Evolutionary conservation across 176 grass and related monocot species (phyloP).

Genomic region (Avena sativa): DNA sequence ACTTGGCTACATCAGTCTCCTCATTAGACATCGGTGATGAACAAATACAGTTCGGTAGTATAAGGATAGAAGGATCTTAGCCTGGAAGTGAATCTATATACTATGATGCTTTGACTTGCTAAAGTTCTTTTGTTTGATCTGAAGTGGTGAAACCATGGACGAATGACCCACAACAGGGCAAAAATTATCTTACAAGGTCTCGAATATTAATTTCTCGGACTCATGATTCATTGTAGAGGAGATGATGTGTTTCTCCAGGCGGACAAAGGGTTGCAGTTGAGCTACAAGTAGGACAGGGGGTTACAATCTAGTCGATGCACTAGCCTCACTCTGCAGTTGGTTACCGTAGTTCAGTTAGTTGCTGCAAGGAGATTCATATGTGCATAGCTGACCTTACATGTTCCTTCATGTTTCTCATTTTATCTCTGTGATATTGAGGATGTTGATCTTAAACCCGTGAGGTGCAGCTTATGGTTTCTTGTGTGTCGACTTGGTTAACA

Average conservation of each 20-base stretch:
- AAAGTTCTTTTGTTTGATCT: slow-evolving; percentile 26
- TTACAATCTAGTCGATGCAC: slow-evolving; percentile 28
- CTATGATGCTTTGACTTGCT: slow-evolving; percentile 7
- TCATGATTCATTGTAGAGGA: slow-evolving; percentile 44
- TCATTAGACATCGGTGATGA: slow-evolving; percentile 39
- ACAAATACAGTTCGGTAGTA: slow-evolving; percentile 20
- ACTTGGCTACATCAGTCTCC: slow-evolving; percentile 44
- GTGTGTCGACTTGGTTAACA: slow-evolving; percentile 36
- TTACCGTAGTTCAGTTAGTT: slow-evolving; percentile 5
- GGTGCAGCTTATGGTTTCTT: neutral
- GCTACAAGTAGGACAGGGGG: slow-evolving; percentile 1
- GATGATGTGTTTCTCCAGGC: slow-evolving; percentile 28
- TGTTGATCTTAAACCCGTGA: neutral
- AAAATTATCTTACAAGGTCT: slow-evolving; percentile 26
- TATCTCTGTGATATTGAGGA: slow-evolving; percentile 1
- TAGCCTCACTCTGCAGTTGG: slow-evolving; percentile 24
- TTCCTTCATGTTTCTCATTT: neutral
- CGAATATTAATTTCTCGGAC: neutral
- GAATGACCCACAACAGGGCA: slow-evolving; percentile 19
- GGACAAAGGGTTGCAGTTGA: neutral
- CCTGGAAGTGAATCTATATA: slow-evolving; percentile 12
- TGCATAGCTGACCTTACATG: slow-evolving; percentile 46
- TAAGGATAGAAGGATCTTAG: slow-evolving; percentile 51
- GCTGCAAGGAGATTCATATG: slow-evolving; percentile 42
- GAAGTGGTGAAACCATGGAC: neutral